Evolutionary conservation across 345 rosid species (phyloP).

Genomic region (Lepidium aucheri): DNA sequence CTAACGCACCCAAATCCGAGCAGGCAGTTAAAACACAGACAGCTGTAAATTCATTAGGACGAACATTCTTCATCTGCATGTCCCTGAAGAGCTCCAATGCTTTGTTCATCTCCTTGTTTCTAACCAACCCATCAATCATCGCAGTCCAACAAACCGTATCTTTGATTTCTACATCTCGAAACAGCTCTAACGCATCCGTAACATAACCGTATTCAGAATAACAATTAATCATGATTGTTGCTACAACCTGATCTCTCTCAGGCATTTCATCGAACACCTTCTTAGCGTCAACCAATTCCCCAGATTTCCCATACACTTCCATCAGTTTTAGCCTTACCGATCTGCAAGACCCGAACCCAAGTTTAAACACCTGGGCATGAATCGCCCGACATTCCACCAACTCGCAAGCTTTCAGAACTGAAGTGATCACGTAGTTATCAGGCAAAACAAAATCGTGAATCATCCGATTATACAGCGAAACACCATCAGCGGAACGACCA

Average conservation of each 20-base stretch:
- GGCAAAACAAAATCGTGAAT: slow-evolving; percentile 31
- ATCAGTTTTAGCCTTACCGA: slow-evolving; percentile 36
- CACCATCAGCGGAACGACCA: slow-evolving; percentile 34
- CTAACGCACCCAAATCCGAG: slow-evolving; percentile 50
- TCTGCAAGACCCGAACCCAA: slow-evolving; percentile 41
- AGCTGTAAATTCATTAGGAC: slow-evolving; percentile 47
- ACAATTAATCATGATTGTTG: slow-evolving; percentile 37
- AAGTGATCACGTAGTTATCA: slow-evolving; percentile 42
- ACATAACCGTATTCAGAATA: slow-evolving; percentile 38
- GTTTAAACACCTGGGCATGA: slow-evolving; percentile 52
- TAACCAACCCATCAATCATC: slow-evolving; percentile 57
- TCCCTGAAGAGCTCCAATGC: slow-evolving; percentile 50
- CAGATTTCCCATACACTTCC: slow-evolving; percentile 40
- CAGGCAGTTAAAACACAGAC: slow-evolving; percentile 59
- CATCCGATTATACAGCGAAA: slow-evolving; percentile 38
- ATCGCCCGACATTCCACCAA: slow-evolving; percentile 34
- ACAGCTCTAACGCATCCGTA: slow-evolving; percentile 33
- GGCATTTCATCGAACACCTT: slow-evolving; percentile 53
- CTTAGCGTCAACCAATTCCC: slow-evolving; percentile 32
- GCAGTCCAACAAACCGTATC: slow-evolving; percentile 71
- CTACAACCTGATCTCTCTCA: slow-evolving; percentile 46
- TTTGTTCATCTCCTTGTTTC: slow-evolving; percentile 47
- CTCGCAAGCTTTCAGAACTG: slow-evolving; percentile 45
- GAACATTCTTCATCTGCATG: slow-evolving; percentile 45
- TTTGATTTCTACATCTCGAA: slow-evolving; percentile 32